Evolutionary conservation across 163 green algal genomes (phyloP), one percentile per base, ranked within the genome.

Genomic region (Chlamydomonas reinhardtii): DNA sequence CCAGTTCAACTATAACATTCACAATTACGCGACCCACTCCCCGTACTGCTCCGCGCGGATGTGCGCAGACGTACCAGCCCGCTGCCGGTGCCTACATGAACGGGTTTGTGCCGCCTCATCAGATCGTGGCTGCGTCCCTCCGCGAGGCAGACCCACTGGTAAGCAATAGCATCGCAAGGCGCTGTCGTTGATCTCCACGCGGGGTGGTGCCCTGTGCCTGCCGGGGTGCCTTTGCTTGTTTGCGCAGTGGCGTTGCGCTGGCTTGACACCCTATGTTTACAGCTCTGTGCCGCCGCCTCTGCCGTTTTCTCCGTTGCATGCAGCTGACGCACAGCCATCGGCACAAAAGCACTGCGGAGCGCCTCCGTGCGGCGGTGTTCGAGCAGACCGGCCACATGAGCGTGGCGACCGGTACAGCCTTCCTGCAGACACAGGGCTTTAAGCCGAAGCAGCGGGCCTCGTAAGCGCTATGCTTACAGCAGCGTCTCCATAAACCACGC

Each of bases 301-400:
- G 12, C 64, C 27, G 12, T 32, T 43, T 15, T 17, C 31, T n/a
- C n/a, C n/a, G n/a, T n/a, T n/a, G n/a, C 48, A 16, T 27, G 73
- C 79, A 85, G 79, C 20, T 61, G 24, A 35, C 48, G 48, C 80
- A 86, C 70, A 89, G 83, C 54, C 75, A 82, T 59, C 79, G 76
- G 15, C 85, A 87, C 78, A 86, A 90, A 77, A 80, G 62, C 25
- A 83, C 79, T 6, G 85, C 85, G 0, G 77, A 90, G 20, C 68
- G 77, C 32, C 68, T 90, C 22, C 76, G 82, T 20, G 73, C 85
- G 31, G 85, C 76, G 0, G 85, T 90, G 12, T 90, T 90, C 62
- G 85, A 90, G 73, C 72, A 84, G 62, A 84, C 85, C 4, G 85
- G 85, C 6, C 32, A 52, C 31, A 82, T 82, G 72, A 71, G 61